Evolutionary conservation across 345 rosid species (phyloP), one percentile per base, ranked within the genome.

Genomic region (Theobroma cacao): DNA sequence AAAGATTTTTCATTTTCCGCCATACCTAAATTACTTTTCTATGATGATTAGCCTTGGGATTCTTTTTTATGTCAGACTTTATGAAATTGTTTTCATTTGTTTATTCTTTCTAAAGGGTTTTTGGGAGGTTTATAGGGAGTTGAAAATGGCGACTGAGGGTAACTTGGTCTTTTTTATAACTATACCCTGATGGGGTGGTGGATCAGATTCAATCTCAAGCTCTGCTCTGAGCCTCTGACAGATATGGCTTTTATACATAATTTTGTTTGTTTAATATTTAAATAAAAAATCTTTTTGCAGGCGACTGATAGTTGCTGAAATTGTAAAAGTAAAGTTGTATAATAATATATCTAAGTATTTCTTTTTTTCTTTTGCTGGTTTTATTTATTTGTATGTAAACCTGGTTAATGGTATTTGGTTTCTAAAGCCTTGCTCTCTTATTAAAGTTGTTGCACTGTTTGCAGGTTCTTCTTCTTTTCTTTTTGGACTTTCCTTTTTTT

Each of bases 71-170:
- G 22, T 70, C 59, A 48, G 74, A 70, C 17, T 70, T 14, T 13
- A 26, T 26, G 22, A 36, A 56, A 34, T 55, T 26, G 40, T 12
- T 15, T 11, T 33, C 14, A 17, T 75, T 62, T 61, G n/a, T 48
- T 63, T 48, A 48, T 76, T 64, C 59, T 33, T 13, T 76, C 14
- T 12, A 24, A 47, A 45, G 72, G 72, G 43, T 40, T 47, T 67
- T 31, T 48, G 38, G 55, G 80, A 13, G 80, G 79, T 28, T 82
- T 83, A 71, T 60, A 41, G 61, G 79, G 72, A 79, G 18, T 64
- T 72, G 75, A 62, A 81, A 77, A 81, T 70, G 80, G 59, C 34
- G 64, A 77, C 72, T 86, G 50, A 73, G 80, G 56, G 83, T 74
- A 48, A 18, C 1, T 52, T 72, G 61, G 61, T 33, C 17, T 22